These are phyloP conservation scores for Juncus inflexus DNA, from an alignment of 176 grass and related monocot genomes.

Conservation along the genomic window DNA sequence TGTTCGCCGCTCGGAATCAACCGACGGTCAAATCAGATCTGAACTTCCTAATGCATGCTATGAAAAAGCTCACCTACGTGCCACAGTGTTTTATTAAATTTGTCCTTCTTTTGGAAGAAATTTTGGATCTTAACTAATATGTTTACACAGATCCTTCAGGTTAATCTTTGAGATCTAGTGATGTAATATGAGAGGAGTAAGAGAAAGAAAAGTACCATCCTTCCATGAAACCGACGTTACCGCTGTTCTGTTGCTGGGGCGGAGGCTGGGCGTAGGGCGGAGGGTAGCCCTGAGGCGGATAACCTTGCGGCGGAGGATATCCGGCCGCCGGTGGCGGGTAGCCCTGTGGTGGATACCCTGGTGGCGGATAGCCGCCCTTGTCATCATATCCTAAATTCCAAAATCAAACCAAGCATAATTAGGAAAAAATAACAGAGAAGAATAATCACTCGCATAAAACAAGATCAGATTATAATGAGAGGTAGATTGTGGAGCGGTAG, in stretches of 20 bases:
- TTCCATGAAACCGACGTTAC: constrained; percentile 22
- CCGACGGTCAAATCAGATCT: no score
- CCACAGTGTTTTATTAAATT: no score
- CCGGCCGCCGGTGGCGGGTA: constrained; percentile 18
- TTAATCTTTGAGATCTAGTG: constrained; percentile 9
- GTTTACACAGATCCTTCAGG: not conserved
- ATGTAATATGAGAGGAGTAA: not conserved
- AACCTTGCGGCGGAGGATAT: constrained; percentile 33
- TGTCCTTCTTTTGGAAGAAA: no score
- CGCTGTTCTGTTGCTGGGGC: constrained; percentile 28
- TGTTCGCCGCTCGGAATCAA: no score
- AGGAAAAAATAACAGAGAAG: not conserved
- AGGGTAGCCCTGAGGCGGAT: constrained; percentile 36
- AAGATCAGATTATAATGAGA: not conserved
- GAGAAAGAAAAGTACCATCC: constrained; percentile 13
- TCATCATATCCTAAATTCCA: constrained; percentile 43
- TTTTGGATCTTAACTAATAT: not conserved
- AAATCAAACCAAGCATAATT: not conserved
- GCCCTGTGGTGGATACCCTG: constrained; percentile 24
- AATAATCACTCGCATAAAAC: constrained; percentile 19
- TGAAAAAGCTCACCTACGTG: no score
- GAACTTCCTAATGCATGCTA: no score
- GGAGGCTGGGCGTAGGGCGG: constrained; percentile 52
- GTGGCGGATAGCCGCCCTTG: constrained; percentile 27
- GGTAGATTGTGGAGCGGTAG: not conserved